Base-by-base conservation (phyloP, 2,329 filamentous ascomycete species). In the Fusarium sp. region DNA sequence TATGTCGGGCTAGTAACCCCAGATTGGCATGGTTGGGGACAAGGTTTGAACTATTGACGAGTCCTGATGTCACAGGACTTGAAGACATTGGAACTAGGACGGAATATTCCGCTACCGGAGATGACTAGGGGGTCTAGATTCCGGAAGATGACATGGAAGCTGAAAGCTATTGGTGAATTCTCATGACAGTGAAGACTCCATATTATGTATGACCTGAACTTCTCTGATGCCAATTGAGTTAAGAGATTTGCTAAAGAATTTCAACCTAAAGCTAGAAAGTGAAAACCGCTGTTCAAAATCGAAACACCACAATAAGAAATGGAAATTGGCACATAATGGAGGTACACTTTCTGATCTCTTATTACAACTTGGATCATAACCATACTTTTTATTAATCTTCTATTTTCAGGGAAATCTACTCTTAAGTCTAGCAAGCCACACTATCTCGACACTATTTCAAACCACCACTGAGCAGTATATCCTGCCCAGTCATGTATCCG, bases 401-500 rank as follows among this genome's bases (percentile, higher is more conserved):
- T 26, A 26, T 5, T 28, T 2, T 6, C 4, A 38, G 18, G 12
- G 20, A 38, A 20, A 20, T n/a, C n/a, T 38, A 38, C 20, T n/a
- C 4, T 6, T 5, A 31, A 31, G 8, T 31, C 29, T 31, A 31
- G 4, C 9, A 31, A 11, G 12, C 29, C 12, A 11, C 9, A 31
- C 12, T 12, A 35, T 35, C 9, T 35, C 15, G 11, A 4, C 10
- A 18, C 33, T 64, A 66, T 39, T 66, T 66, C 20, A 66, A 29
- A 15, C 63, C 63, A 5, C 63, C 63, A 31, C 54, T 39, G 0
- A 66, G 39, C 5, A 66, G 18, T 15, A 66, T 47, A 9, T 66
- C 63, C 8, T 66, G 63, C 1, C 62, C 63, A 29, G 63, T 66
- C 16, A 66, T 16, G 12, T 66, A 66, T n/a, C 63, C 63, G 13